These are phyloP conservation scores for Fusarium gaditjirri DNA, from an alignment of 2,329 filamentous ascomycete species.

Conservation along the genomic window DNA sequence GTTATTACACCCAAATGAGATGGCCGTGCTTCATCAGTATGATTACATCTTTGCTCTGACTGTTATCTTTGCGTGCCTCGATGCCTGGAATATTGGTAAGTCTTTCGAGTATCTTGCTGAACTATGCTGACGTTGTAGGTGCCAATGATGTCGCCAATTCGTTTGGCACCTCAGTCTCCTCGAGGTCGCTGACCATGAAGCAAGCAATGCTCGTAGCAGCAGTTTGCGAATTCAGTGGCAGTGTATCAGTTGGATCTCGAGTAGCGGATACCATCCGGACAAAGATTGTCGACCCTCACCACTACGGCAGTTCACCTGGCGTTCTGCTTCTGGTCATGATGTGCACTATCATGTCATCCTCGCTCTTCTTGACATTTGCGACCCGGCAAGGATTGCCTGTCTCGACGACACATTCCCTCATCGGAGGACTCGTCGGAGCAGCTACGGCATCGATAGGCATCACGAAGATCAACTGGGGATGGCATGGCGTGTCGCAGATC, in stretches of 20 bases:
- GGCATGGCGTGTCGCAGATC: slow-evolving; percentile 51
- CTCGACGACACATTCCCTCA: slow-evolving; percentile 64
- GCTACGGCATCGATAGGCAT: slow-evolving; percentile 52
- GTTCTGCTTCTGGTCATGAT: slow-evolving; percentile 66
- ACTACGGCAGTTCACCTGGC: slow-evolving; percentile 65
- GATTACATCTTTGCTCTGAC: slow-evolving; percentile 67
- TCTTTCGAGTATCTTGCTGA: not conserved
- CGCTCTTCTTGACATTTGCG: slow-evolving; percentile 63
- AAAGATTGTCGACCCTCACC: slow-evolving; percentile 59
- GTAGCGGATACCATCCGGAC: slow-evolving; percentile 69
- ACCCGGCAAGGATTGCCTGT: slow-evolving; percentile 63
- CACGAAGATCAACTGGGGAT: slow-evolving; percentile 51
- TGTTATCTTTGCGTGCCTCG: slow-evolving; percentile 66
- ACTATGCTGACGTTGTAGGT: slow-evolving; percentile 45
- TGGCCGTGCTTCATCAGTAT: slow-evolving; percentile 58
- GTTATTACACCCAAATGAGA: slow-evolving; percentile 21
- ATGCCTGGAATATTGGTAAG: slow-evolving; percentile 69
- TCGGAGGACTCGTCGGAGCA: slow-evolving; percentile 54
- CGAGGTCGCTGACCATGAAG: slow-evolving; percentile 70
- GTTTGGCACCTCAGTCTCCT: slow-evolving; percentile 78
- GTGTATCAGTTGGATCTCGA: slow-evolving; percentile 68
- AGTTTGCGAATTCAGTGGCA: slow-evolving; percentile 70
- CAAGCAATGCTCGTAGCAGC: slow-evolving; percentile 69
- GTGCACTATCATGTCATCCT: slow-evolving; percentile 62
- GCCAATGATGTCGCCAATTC: slow-evolving; percentile 79